Evolutionary conservation across 495 filamentous ascomycete genomes (phyloP), one percentile per base, ranked within the genome.

Genomic region (Astrocystis sublimbata): DNA sequence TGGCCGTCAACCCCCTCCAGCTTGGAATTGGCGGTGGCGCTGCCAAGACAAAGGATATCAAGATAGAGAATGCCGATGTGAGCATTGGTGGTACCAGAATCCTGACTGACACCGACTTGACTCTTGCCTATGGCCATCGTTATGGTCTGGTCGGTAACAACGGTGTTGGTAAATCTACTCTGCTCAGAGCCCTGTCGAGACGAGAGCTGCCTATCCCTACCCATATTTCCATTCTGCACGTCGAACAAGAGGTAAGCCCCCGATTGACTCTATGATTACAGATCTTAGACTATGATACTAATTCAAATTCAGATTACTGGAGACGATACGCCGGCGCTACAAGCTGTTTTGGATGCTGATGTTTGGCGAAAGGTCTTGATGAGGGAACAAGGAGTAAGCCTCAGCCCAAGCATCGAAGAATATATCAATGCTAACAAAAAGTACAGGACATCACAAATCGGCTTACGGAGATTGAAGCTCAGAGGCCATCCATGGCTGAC

Each of bases 121-220:
- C 92, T 2, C 82, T 99, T 64, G 90, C 94, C 2, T 97, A 94
- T 75, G 92, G 96, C 36, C 88, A 92, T 67, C 88, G 94, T 58
- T 99, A 98, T 76, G 96, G 94, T 86, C 83, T 98, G 52, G 94
- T 98, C 58, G 94, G 94, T 81, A 89, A 97, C 79, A 99, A 99
- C 83, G 94, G 94, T 92, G 93, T 99, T 59, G 94, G 94, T 82
- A 99, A 99, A 85, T 92, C 89, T 77, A 99, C 94, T 13, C 80
- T 99, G 53, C 83, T 99, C 51, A 83, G 93, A 49, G 94, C 96
- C 8, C 78, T 99, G 61, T 96, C 93, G 65, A 86, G 92, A 65
- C 86, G 94, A 89, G 94, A 99, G 71, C 81, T 99, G 49, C 83
- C 94, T 9, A 89, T 99, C 73, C 94, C 94, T 15, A 93, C 88